Conservation (phyloP, 2,329 filamentous ascomycete genomes). For the Hirsutella minnesotensis region DNA sequence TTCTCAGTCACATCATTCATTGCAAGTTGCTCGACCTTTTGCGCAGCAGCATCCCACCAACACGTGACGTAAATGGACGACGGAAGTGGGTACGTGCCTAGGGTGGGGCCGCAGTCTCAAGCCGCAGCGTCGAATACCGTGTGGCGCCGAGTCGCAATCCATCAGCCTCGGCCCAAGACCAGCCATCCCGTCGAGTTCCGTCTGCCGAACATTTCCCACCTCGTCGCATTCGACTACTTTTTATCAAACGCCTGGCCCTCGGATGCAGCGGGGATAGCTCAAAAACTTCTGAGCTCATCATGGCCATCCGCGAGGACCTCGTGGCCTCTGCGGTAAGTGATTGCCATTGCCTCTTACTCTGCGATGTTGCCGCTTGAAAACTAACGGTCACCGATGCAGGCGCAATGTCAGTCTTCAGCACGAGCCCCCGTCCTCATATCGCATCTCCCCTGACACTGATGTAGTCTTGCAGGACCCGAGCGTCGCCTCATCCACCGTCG, state of each 20-base stretch:
- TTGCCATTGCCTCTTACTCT: background rate
- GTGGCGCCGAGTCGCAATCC: background rate
- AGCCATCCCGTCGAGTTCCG: constrained; percentile 3
- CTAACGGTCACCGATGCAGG: constrained; percentile 13
- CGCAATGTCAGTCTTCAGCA: constrained; percentile 26
- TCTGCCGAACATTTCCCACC: background rate
- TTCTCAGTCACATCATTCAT: too few species aligned
- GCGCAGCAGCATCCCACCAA: too few species aligned
- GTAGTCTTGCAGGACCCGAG: constrained; percentile 88
- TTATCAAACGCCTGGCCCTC: background rate
- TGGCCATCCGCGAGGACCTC: constrained; percentile 89
- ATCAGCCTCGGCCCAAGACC: constrained; percentile 19
- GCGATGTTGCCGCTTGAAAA: background rate
- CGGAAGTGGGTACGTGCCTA: too few species aligned
- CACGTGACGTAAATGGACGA: background rate
- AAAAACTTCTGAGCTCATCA: constrained; percentile 24
- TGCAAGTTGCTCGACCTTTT: too few species aligned
- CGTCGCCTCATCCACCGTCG: constrained; percentile 77
- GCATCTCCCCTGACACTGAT: constrained; percentile 7
- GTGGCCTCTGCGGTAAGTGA: constrained; percentile 63
- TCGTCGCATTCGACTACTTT: background rate
- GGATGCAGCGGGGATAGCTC: constrained; percentile 10
- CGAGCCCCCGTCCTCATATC: background rate
- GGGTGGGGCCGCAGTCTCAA: too few species aligned
- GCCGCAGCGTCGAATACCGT: too few species aligned